These are phyloP conservation scores for Corchorus olitorius DNA, from an alignment of 345 rosid genomes.

Conservation along the genomic window DNA sequence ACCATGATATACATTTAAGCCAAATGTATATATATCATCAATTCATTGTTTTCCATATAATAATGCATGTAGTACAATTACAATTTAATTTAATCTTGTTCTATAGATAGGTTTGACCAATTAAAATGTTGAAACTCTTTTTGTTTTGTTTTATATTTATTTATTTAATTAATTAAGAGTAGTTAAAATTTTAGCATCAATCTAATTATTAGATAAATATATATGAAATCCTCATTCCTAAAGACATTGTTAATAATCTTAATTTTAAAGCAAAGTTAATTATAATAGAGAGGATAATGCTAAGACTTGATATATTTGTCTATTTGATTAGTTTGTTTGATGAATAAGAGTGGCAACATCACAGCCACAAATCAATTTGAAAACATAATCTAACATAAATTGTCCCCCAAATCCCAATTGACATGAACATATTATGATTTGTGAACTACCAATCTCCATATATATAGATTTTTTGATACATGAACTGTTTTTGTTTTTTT, in stretches of 20 bases:
- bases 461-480: background rate
- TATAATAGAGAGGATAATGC: background rate
- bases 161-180: background rate
- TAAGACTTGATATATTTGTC: background rate
- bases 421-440: background rate
- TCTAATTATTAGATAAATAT: background rate
- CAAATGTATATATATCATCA: background rate
- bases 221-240: background rate
- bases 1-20: background rate
- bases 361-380: background rate
- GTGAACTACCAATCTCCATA: background rate
- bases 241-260: background rate
- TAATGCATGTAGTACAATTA: too few species aligned
- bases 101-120: background rate
- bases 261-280: background rate
- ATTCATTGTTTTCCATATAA: too few species aligned
- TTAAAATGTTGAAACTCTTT: background rate
- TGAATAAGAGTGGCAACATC: background rate
- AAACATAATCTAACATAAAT: background rate
- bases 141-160: too few species aligned
- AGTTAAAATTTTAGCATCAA: constrained; percentile 10
- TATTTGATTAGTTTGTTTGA: background rate
- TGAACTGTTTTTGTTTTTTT: background rate
- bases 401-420: background rate
- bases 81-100: too few species aligned